Percentiles rank a stretch among this genome's conserved stretches.
Evolutionary conservation across 2,329 filamentous ascomycete species (phyloP).

Genomic region (Hypomyces rosellus): DNA sequence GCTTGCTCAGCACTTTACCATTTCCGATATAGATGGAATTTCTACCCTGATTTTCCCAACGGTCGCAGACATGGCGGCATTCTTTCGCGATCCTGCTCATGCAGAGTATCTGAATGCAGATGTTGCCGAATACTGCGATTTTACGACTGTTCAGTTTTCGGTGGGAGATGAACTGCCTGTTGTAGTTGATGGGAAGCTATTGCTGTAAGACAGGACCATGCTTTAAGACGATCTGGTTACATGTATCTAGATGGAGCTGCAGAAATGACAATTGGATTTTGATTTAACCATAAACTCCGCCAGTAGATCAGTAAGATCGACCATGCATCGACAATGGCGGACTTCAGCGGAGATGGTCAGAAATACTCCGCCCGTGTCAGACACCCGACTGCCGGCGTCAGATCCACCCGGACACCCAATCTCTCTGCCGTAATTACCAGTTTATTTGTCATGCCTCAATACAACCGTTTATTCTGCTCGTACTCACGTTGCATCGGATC

Average conservation of each 20-base stretch:
- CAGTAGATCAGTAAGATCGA: too few relatives aligned
- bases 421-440: too few relatives aligned
- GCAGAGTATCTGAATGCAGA: constrained; percentile 1
- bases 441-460: too few relatives aligned
- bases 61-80: constrained; percentile 1
- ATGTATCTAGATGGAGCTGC: background rate
- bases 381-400: too few relatives aligned
- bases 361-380: too few relatives aligned
- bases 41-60: constrained; percentile 5
- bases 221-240: too few relatives aligned
- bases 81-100: background rate
- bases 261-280: background rate
- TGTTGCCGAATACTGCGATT: background rate
- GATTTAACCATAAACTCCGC: background rate
- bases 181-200: background rate
- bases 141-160: constrained; percentile 2
- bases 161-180: constrained; percentile 5
- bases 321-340: too few relatives aligned
- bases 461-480: too few relatives aligned
- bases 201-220: background rate
- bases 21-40: constrained; percentile 4
- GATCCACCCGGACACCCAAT: too few relatives aligned
- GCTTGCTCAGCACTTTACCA: background rate
- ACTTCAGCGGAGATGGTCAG: too few relatives aligned
- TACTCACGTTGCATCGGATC: too few relatives aligned